phyloP scores from a whole-genome alignment of 805 yeast genomes.

The Scheffersomyces coipomensis region DNA sequence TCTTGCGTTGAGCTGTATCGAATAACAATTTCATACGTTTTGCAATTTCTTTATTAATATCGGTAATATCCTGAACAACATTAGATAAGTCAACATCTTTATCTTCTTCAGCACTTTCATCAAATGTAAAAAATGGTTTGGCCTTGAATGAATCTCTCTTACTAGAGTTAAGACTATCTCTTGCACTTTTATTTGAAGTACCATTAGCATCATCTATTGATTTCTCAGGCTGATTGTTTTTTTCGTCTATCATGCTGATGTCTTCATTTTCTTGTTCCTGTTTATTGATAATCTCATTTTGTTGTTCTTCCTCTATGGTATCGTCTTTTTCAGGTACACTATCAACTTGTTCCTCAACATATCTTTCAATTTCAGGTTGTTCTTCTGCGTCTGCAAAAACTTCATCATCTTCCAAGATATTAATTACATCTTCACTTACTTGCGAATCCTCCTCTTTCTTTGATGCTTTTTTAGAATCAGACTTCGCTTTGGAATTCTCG shows the following conservation, averaged over 20 bases:
- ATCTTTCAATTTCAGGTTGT: slow-evolving; percentile 6
- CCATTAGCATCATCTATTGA: no score
- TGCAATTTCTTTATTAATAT: slow-evolving; percentile 10
- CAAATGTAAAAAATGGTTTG: neutral
- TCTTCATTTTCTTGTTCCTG: no score
- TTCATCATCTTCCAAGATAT: neutral
- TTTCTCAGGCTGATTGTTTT: no score
- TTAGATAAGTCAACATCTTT: slow-evolving; percentile 7
- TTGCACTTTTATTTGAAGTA: no score
- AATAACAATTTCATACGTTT: no score
- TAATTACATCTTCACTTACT: neutral
- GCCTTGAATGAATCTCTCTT: no score
- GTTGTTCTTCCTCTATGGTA: no score
- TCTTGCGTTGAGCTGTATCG: no score
- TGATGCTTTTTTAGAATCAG: neutral
- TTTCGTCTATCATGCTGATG: no score
- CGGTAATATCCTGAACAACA: slow-evolving; percentile 16
- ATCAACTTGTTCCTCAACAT: slow-evolving; percentile 3
- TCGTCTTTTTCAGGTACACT: slow-evolving; percentile 4
- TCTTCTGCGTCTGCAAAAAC: slow-evolving; percentile 1
- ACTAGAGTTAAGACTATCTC: no score
- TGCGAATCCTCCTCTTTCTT: slow-evolving; percentile 1
- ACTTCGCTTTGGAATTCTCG: neutral
- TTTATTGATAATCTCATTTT: no score
- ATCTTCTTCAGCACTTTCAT: neutral